phyloP scores from a whole-genome alignment of 371 early-diverging fungal genomes.

The Mortierella sp. region DNA sequence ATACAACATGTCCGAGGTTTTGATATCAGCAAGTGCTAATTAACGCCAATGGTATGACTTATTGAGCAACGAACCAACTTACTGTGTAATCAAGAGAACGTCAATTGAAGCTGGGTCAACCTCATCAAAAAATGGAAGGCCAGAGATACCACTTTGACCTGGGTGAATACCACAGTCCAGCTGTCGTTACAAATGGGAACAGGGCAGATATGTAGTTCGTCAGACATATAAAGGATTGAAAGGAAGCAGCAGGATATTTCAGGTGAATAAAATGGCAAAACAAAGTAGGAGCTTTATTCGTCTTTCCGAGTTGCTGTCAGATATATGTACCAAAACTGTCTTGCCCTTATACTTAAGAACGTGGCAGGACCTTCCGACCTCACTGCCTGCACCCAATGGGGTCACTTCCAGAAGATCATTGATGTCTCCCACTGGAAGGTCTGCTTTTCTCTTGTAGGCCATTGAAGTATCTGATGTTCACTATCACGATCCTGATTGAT shows the following conservation, averaged over 20 bases:
- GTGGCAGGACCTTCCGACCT: conserved; percentile 99
- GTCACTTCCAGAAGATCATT: conserved; percentile 88
- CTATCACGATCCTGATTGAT: neutral
- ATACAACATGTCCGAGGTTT: no score
- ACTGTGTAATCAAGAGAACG: conserved; percentile 97
- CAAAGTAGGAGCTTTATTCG: conserved; percentile 19
- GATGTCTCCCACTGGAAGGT: conserved; percentile 64
- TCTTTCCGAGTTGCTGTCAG: conserved; percentile 9
- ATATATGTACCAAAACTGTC: conserved; percentile 86
- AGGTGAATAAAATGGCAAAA: conserved; percentile 12
- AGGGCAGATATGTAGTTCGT: conserved; percentile 8
- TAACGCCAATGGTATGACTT: neutral
- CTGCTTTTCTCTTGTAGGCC: conserved; percentile 53
- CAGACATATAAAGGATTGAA: conserved; percentile 7
- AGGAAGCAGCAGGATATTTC: neutral
- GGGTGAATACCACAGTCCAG: conserved; percentile 99
- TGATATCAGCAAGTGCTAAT: neutral
- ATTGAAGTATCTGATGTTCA: conserved; percentile 8
- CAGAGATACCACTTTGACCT: conserved; percentile 95
- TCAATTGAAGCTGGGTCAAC: conserved; percentile 97
- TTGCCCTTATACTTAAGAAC: conserved; percentile 97
- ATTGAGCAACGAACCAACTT: conserved; percentile 36
- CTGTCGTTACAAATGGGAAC: conserved; percentile 55
- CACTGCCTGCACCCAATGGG: conserved; percentile 99
- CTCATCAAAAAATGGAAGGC: conserved; percentile 98